Evolutionary conservation across 2,329 filamentous ascomycete species (phyloP).

Genomic region (Xylariaceae sp.): DNA sequence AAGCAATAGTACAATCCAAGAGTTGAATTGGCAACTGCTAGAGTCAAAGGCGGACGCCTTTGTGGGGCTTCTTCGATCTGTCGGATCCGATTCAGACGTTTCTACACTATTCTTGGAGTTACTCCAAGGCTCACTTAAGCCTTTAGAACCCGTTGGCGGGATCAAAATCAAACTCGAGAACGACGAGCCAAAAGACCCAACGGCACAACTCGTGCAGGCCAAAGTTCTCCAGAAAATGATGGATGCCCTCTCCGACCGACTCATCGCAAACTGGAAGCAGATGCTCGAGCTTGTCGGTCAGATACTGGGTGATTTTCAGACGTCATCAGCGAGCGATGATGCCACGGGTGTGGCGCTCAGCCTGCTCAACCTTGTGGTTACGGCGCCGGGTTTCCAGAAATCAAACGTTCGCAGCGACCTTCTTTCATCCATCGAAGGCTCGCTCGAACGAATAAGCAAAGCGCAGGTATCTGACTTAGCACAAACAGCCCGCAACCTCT

Average conservation of each 20-base stretch:
- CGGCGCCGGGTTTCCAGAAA: slow-evolving; percentile 58
- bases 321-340: slow-evolving; percentile 49
- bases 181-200: slow-evolving; percentile 43
- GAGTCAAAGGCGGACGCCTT: slow-evolving; percentile 53
- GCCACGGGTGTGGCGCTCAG: slow-evolving; percentile 59
- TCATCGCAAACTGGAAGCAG: slow-evolving; percentile 66
- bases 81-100: slow-evolving; percentile 57
- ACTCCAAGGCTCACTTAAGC: slow-evolving; percentile 59
- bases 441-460: slow-evolving; percentile 49
- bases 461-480: slow-evolving; percentile 47
- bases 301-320: slow-evolving; percentile 54
- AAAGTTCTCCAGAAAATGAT: slow-evolving; percentile 69
- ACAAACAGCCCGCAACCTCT: slow-evolving; percentile 59
- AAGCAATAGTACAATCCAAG: slow-evolving; percentile 2
- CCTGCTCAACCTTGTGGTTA: slow-evolving; percentile 62
- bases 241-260: slow-evolving; percentile 62
- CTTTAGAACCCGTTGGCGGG: slow-evolving; percentile 21
- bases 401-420: slow-evolving; percentile 46
- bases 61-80: slow-evolving; percentile 51
- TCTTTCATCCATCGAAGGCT: slow-evolving; percentile 50
- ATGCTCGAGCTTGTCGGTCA: slow-evolving; percentile 66
- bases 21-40: slow-evolving; percentile 48
- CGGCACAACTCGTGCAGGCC: slow-evolving; percentile 57
- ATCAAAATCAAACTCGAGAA: slow-evolving; percentile 37
- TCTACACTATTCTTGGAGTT: slow-evolving; percentile 64